Evolutionary conservation across 2,329 filamentous ascomycete genomes (phyloP).

Genomic region (Monosporascus cannonballus): DNA sequence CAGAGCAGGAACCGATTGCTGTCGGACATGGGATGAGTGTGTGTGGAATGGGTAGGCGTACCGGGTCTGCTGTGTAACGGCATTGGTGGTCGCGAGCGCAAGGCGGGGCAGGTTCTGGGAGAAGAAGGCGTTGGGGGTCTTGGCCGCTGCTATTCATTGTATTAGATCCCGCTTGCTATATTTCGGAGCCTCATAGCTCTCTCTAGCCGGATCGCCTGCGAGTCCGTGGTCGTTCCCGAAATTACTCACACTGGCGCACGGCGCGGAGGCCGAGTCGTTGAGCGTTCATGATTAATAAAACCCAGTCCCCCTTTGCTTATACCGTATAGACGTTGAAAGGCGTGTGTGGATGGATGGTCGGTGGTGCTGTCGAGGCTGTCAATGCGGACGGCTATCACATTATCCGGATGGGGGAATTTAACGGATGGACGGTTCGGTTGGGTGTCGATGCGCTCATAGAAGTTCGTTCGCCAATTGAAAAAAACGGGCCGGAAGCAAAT

Average conservation of each 20-base stretch:
- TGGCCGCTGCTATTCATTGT: constrained; percentile 28
- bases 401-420: not conserved
- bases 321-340: not conserved
- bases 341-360: not conserved
- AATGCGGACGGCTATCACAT: constrained; percentile 1
- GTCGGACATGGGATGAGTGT: not conserved
- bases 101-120: constrained; percentile 41
- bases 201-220: not conserved
- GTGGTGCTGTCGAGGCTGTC: not conserved
- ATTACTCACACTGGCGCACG: constrained; percentile 39
- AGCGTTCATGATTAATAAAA: constrained; percentile 41
- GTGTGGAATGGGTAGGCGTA: constrained; percentile 22
- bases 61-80: constrained; percentile 41
- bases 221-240: not conserved
- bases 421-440: not conserved
- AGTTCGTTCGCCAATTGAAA: not conserved
- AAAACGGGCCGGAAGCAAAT: not conserved
- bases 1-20: too few species aligned
- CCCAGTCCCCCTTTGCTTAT: not conserved
- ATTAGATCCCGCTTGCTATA: constrained; percentile 8
- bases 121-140: constrained; percentile 41
- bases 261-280: constrained; percentile 53
- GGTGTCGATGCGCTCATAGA: constrained; percentile 20
- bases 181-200: not conserved
- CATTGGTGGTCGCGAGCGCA: constrained; percentile 31